A percentile compares a stretch with the other conserved stretches of the same genome.
Conservation (phyloP, 1,139 yeast species). For the Eremothecium sinecaudum region DNA sequence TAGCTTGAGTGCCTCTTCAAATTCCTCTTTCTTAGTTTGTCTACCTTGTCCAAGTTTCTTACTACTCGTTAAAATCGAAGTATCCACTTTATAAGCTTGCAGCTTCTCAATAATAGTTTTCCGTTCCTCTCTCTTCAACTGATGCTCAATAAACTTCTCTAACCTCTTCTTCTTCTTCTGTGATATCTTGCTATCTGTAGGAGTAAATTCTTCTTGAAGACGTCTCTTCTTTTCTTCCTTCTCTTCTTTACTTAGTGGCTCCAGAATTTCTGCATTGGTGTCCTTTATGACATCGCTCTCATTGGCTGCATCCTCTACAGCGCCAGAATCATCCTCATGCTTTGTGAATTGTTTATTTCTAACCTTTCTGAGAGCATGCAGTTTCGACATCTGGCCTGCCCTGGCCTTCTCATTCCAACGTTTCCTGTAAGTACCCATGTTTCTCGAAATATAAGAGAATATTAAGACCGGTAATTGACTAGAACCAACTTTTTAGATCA, state of each 20-base stretch:
- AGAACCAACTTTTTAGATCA: no score
- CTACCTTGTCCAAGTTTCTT: constrained; percentile 71
- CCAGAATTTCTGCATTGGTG: constrained; percentile 53
- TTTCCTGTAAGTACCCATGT: constrained; percentile 74
- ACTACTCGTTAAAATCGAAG: constrained; percentile 57
- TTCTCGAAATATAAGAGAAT: no score
- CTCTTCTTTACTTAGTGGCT: constrained; percentile 40
- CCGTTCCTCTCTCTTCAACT: constrained; percentile 81
- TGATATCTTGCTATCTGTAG: constrained; percentile 56
- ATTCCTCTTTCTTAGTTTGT: constrained; percentile 59
- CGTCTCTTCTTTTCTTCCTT: constrained; percentile 62
- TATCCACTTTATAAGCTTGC: constrained; percentile 62
- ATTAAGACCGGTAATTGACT: no score
- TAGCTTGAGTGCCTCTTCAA: constrained; percentile 63
- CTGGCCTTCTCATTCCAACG: constrained; percentile 82
- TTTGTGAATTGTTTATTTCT: constrained; percentile 60
- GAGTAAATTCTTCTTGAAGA: constrained; percentile 44
- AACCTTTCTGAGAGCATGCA: constrained; percentile 56
- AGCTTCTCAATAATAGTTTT: constrained; percentile 67
- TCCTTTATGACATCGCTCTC: constrained; percentile 28
- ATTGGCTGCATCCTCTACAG: constrained; percentile 14
- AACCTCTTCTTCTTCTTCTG: constrained; percentile 66
- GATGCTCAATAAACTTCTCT: constrained; percentile 78
- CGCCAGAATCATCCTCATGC: constrained; percentile 32
- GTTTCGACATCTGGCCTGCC: constrained; percentile 74